phyloP scores from a whole-genome alignment of 2,329 filamentous ascomycete species.

The Thyridium curvatum region DNA sequence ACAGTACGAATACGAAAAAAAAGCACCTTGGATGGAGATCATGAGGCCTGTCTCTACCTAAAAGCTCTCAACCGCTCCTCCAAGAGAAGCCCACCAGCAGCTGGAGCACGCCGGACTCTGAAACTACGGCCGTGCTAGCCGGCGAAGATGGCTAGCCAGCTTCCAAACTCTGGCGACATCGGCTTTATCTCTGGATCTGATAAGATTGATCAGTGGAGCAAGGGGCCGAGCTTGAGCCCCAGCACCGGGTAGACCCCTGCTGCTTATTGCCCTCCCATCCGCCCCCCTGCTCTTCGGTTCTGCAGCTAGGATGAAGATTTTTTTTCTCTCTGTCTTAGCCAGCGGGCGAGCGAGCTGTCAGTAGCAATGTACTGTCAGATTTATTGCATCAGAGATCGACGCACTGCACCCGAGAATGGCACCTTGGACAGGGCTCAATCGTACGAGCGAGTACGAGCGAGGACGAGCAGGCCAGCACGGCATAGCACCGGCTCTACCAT shows the following conservation, averaged over 20 bases:
- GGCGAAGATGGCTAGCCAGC: conserved; percentile 3
- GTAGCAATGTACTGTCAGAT: background rate
- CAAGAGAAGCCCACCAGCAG: no score
- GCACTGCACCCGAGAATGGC: no score
- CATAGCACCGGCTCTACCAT: no score
- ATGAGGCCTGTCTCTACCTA: no score
- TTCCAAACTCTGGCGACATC: conserved; percentile 30
- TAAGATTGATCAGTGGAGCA: conserved; percentile 35
- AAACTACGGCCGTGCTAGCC: background rate
- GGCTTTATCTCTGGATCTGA: conserved; percentile 48
- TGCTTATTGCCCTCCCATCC: background rate
- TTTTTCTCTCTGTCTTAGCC: background rate
- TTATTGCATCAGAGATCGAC: background rate
- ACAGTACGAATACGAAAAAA: no score
- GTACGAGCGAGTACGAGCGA: no score
- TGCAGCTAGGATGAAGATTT: background rate
- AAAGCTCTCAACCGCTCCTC: no score
- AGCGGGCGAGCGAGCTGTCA: background rate
- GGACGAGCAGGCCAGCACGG: no score
- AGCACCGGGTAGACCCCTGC: background rate
- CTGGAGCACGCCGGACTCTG: background rate
- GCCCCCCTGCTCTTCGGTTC: background rate
- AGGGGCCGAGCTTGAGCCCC: conserved; percentile 4
- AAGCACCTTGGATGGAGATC: no score
- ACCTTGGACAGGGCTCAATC: no score